These are phyloP conservation scores for Phaeosphaeria sp. DNA, from an alignment of 2,329 filamentous ascomycete genomes.

Conservation along the genomic window DNA sequence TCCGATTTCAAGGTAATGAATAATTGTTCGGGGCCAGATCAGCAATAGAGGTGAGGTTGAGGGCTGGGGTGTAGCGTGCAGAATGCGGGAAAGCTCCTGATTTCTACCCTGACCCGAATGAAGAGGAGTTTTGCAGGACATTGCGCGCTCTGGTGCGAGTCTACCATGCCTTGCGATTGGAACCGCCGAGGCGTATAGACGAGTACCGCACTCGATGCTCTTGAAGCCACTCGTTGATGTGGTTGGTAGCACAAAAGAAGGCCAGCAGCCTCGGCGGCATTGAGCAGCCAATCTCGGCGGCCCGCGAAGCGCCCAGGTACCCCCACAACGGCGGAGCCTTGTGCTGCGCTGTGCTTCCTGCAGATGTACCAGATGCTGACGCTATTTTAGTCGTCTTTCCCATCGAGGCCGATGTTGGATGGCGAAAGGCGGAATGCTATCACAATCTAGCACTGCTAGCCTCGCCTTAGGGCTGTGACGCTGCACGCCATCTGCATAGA, in stretches of 20 bases:
- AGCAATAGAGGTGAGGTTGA: slow-evolving; percentile 7
- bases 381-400: slow-evolving; percentile 34
- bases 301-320: slow-evolving; percentile 38
- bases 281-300: slow-evolving; percentile 30
- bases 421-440: slow-evolving; percentile 12
- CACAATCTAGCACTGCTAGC: slow-evolving; percentile 16
- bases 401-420: slow-evolving; percentile 6
- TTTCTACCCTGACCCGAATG: slow-evolving; percentile 29
- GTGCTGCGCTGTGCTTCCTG: slow-evolving; percentile 27
- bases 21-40: slow-evolving; percentile 22
- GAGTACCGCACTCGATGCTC: slow-evolving; percentile 25
- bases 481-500: slow-evolving; percentile 28
- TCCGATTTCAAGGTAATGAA: slow-evolving; percentile 19
- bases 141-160: slow-evolving; percentile 21
- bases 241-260: slow-evolving; percentile 40
- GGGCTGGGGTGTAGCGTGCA: slow-evolving; percentile 18
- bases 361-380: slow-evolving; percentile 24
- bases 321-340: slow-evolving; percentile 24
- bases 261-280: slow-evolving; percentile 23
- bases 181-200: slow-evolving; percentile 39
- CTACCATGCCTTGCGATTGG: slow-evolving; percentile 28
- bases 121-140: slow-evolving; percentile 24
- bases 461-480: slow-evolving; percentile 37
- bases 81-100: slow-evolving; percentile 19
- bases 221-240: slow-evolving; percentile 35